These are phyloP conservation scores for Xerocomus amazonicus DNA, from an alignment of 1,284 basidiomycete species.

Conservation along the genomic window DNA sequence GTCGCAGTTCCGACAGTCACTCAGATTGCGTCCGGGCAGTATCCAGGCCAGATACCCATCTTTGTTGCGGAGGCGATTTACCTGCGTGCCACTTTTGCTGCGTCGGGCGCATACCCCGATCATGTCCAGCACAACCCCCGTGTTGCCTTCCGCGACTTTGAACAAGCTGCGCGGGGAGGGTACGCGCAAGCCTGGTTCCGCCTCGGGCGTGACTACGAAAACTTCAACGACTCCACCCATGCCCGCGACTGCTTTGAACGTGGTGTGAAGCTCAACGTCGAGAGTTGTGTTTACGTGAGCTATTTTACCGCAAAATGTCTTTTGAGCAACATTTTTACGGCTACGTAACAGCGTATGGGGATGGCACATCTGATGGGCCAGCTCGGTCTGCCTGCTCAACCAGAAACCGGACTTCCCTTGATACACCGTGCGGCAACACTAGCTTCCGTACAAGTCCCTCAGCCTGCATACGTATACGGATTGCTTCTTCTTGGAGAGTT, in stretches of 20 bases:
- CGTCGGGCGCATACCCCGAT: conserved; percentile 65
- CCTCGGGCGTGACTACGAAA: conserved; percentile 89
- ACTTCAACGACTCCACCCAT: conserved; percentile 67
- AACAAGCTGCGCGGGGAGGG: conserved; percentile 72
- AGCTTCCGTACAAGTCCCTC: conserved; percentile 73
- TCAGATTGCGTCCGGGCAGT: conserved; percentile 43
- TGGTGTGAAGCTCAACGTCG: conserved; percentile 67
- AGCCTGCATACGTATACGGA: conserved; percentile 84
- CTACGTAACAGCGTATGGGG: conserved; percentile 65
- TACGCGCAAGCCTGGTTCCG: conserved; percentile 81
- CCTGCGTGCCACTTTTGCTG: conserved; percentile 66
- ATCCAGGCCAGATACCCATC: conserved; percentile 36
- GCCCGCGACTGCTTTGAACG: conserved; percentile 84
- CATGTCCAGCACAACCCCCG: conserved; percentile 66
- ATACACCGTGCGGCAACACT: conserved; percentile 76
- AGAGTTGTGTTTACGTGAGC: conserved; percentile 75
- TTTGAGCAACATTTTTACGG: conserved; percentile 1
- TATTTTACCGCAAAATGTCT: neutral
- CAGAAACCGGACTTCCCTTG: conserved; percentile 62
- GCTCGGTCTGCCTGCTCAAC: conserved; percentile 59
- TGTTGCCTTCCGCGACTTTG: conserved; percentile 86
- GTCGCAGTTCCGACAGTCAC: conserved; percentile 63
- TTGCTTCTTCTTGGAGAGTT: conserved; percentile 83
- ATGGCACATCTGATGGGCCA: conserved; percentile 91
- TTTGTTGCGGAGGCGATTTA: conserved; percentile 73